phyloP scores from a whole-genome alignment of 495 filamentous ascomycete species.

The Venustampulla echinocandica region DNA sequence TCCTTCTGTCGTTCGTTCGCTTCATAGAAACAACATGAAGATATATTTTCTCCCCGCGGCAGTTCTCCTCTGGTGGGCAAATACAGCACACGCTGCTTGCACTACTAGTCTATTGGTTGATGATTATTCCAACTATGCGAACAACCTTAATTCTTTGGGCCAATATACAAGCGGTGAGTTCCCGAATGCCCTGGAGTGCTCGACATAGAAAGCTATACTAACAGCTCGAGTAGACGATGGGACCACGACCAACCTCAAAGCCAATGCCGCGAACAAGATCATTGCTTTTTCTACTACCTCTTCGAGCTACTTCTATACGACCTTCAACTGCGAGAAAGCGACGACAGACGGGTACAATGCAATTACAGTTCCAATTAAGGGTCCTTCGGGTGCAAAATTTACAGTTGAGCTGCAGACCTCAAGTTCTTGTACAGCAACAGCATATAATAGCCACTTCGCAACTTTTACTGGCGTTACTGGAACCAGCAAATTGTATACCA shows the following conservation, averaged over 20 bases:
- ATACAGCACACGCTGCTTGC: constrained; percentile 28
- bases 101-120: constrained; percentile 45
- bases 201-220: constrained; percentile 12
- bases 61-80: constrained; percentile 2
- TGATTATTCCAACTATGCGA: constrained; percentile 45
- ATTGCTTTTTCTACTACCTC: constrained; percentile 43
- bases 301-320: constrained; percentile 51
- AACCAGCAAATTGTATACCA: constrained; percentile 39
- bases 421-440: constrained; percentile 30
- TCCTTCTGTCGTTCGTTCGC: too few species aligned
- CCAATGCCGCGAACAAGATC: constrained; percentile 33
- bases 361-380: constrained; percentile 46
- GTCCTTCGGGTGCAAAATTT: constrained; percentile 39
- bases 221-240: constrained; percentile 40
- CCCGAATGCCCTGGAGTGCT: constrained; percentile 2
- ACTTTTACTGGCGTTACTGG: constrained; percentile 42
- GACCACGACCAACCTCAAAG: constrained; percentile 40
- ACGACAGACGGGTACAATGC: constrained; percentile 39
- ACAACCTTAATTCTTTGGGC: constrained; percentile 39
- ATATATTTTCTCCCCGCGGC: background rate
- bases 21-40: too few species aligned
- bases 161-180: constrained; percentile 43
- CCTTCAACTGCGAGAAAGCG: constrained; percentile 41
- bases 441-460: constrained; percentile 40
- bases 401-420: constrained; percentile 48